Conservation (phyloP, 2,329 filamentous ascomycete species). For the Metarhizium sp. region DNA sequence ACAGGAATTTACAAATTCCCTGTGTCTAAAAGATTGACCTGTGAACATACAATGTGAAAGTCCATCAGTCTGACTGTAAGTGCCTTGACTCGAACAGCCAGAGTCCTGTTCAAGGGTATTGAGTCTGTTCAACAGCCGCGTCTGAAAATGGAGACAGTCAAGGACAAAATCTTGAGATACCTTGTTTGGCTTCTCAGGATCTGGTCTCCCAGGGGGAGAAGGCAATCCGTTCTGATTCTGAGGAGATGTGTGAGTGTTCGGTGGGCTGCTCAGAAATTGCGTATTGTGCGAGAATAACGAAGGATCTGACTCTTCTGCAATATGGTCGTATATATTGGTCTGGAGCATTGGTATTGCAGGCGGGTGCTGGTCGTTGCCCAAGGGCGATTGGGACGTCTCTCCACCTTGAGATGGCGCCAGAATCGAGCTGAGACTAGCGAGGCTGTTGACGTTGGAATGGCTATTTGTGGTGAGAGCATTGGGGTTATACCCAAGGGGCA, state of each 20-base stretch:
- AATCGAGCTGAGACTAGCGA: neutral
- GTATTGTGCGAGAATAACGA: constrained; percentile 7
- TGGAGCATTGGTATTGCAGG: constrained; percentile 6
- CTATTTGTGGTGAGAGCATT: neutral
- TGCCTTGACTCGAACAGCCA: constrained; percentile 2
- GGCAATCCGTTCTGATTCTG: constrained; percentile 8
- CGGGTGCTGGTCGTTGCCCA: constrained; percentile 4
- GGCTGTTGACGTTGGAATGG: neutral
- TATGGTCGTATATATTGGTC: constrained; percentile 9
- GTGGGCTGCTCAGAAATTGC: constrained; percentile 12
- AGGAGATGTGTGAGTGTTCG: constrained; percentile 10
- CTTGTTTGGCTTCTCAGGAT: constrained; percentile 6
- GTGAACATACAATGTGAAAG: constrained; percentile 3
- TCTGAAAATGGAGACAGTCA: constrained; percentile 17
- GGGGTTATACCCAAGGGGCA: neutral
- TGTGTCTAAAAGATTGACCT: neutral
- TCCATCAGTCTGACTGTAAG: neutral
- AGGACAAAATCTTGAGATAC: constrained; percentile 14
- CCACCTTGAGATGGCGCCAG: neutral
- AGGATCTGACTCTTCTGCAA: constrained; percentile 6
- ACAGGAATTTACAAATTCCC: neutral
- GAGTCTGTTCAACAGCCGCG: constrained; percentile 14
- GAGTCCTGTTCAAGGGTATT: constrained; percentile 11
- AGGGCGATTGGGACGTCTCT: constrained; percentile 7
- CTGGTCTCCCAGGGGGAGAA: constrained; percentile 9